phyloP scores from a whole-genome alignment of 2,329 filamentous ascomycete species.

The Talaromyces pinophilus region DNA sequence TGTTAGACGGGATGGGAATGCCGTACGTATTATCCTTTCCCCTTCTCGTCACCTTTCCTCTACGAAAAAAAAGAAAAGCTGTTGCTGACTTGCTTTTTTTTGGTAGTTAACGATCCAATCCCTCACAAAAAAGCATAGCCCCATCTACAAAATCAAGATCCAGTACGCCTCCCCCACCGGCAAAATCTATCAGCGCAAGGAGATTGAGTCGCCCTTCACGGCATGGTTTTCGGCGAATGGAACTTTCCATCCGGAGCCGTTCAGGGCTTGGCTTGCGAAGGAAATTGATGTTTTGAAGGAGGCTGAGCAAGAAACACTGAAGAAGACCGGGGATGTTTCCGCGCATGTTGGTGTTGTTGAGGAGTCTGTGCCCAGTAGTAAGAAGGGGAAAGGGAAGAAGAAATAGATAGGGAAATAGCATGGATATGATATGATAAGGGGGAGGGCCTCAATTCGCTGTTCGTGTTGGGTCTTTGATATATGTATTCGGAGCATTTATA shows the following conservation, averaged over 20 bases:
- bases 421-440: conserved; percentile 35
- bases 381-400: conserved; percentile 25
- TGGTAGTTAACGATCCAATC: conserved; percentile 70
- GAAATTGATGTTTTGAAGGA: conserved; percentile 58
- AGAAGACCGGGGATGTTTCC: conserved; percentile 33
- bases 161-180: conserved; percentile 43
- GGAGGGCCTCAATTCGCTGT: neutral
- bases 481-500: neutral
- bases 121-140: conserved; percentile 74
- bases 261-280: conserved; percentile 62
- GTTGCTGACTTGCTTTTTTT: neutral
- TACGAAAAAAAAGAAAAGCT: neutral
- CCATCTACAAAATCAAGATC: conserved; percentile 75
- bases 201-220: conserved; percentile 60
- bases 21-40: conserved; percentile 42
- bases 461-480: too few relatives aligned
- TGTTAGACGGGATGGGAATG: conserved; percentile 66
- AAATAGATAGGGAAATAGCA: conserved; percentile 25
- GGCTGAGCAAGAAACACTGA: conserved; percentile 45
- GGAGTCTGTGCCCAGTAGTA: conserved; percentile 19
- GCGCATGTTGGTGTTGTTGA: conserved; percentile 26
- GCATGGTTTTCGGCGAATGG: conserved; percentile 62
- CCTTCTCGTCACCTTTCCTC: too few relatives aligned
- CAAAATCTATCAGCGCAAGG: conserved; percentile 47
- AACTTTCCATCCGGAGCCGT: conserved; percentile 61